These are phyloP conservation scores for Silene vulgaris DNA, from an alignment of 179 eudicot species.

Conservation along the genomic window DNA sequence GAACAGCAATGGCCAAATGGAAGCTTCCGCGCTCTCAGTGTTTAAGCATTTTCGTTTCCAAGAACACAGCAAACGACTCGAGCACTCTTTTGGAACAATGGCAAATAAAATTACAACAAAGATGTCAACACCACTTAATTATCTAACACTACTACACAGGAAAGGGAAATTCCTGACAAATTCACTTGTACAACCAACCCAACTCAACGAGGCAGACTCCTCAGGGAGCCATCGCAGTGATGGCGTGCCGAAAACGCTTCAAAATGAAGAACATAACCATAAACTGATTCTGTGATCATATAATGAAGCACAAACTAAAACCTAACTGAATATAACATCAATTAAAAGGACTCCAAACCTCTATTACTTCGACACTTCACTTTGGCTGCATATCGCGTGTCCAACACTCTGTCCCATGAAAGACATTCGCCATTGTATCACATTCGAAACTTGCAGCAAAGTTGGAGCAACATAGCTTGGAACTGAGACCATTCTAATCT, in stretches of 20 bases:
- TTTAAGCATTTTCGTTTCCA: too few relatives aligned
- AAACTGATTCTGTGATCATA: not conserved
- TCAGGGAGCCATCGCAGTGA: not conserved
- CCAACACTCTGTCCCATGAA: not conserved
- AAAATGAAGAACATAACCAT: not conserved
- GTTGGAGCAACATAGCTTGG: not conserved
- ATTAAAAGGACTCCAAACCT: not conserved
- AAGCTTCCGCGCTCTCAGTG: too few relatives aligned
- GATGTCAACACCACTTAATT: not conserved
- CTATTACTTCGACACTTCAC: not conserved
- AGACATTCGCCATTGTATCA: not conserved
- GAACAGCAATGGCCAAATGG: too few relatives aligned
- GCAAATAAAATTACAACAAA: not conserved
- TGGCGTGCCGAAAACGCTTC: not conserved
- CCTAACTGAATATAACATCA: not conserved
- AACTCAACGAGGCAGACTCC: not conserved
- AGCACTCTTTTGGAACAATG: not conserved
- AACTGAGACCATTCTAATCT: conserved; percentile 34
- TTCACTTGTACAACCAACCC: not conserved
- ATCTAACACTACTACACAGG: conserved; percentile 2
- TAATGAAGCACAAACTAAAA: not conserved
- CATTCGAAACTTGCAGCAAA: not conserved
- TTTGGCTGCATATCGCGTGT: not conserved
- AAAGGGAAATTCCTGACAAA: not conserved
- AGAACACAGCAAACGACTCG: not conserved